Evolutionary conservation across 257 asterid genomes (phyloP), one percentile per base, ranked within the genome.

Genomic region (Hygrophila difformis): DNA sequence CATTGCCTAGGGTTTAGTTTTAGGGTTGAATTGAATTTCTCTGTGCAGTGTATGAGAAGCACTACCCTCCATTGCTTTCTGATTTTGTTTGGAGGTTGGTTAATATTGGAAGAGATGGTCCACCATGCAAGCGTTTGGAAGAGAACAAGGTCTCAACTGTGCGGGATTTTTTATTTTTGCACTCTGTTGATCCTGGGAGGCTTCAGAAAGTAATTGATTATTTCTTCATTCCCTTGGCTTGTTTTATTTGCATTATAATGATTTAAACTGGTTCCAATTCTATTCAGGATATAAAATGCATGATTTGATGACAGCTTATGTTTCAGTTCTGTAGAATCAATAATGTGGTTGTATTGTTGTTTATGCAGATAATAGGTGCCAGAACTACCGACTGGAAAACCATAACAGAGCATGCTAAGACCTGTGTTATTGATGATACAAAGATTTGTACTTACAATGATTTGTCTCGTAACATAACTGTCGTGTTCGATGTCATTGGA

Each of bases 91-190:
- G 37, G 37, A 33, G 37, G 10, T 33, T 33, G 12, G 37, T 5
- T 2, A 33, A 1, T 9, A 33, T 33, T 33, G 37, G 37, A 12
- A 33, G 12, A 10, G 37, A 10, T 33, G 37, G 37, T 33, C 3
- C 8, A 5, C 37, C 8, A 33, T 9, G 10, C 10, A 33, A 33
- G 12, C 31, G 56, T 8, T 35, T 72, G 59, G 7, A 39, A 1
- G 2, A 53, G 1, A 34, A 21, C 2, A 51, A 40, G 1, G 18
- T 76, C 36, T 0, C 2, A 16, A 65, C 70, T 0, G 71, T 72
- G 40, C 42, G 12, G 22, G 71, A 76, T 42, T 69, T 76, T 63
- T 69, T 35, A 49, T 60, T 63, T 51, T 39, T 65, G 55, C 74
- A 12, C 66, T 39, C 61, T 23, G 3, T 47, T 15, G 43, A 70